Evolutionary conservation across 1,284 basidiomycete genomes (phyloP).

Genomic region (Trichosporon coremiiforme): DNA sequence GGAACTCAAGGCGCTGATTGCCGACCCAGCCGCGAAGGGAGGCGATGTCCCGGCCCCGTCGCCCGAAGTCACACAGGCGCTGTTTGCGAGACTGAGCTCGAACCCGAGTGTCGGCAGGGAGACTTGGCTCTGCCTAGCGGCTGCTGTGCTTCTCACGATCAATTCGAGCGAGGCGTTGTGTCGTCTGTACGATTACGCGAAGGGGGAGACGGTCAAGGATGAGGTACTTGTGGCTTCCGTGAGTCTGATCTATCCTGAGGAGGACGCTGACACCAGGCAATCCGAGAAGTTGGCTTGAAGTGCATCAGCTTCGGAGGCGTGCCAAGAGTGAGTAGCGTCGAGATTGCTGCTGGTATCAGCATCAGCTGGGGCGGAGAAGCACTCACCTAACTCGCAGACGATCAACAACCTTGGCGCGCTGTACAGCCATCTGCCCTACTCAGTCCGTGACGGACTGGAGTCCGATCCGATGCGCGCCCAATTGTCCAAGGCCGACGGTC

Average conservation of each 20-base stretch:
- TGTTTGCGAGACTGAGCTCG: slow-evolving; percentile 40
- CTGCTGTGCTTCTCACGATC: slow-evolving; percentile 48
- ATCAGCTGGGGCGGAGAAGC: background rate
- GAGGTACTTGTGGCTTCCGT: slow-evolving; percentile 37
- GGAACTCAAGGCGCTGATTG: slow-evolving; percentile 43
- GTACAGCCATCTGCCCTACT: slow-evolving; percentile 71
- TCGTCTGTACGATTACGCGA: slow-evolving; percentile 45
- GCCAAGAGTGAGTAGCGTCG: slow-evolving; percentile 7
- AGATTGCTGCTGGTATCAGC: too few species aligned
- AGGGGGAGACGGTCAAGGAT: slow-evolving; percentile 23
- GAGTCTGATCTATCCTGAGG: slow-evolving; percentile 7
- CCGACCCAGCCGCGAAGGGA: slow-evolving; percentile 37
- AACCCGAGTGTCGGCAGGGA: slow-evolving; percentile 28
- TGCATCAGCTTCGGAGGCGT: slow-evolving; percentile 91
- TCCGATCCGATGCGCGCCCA: slow-evolving; percentile 60
- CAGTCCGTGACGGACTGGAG: slow-evolving; percentile 61
- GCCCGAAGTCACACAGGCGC: slow-evolving; percentile 22
- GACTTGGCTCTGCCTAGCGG: slow-evolving; percentile 44
- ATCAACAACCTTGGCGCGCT: slow-evolving; percentile 79
- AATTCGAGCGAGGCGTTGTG: slow-evolving; percentile 47
- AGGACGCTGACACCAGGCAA: slow-evolving; percentile 58
- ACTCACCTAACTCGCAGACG: slow-evolving; percentile 57
- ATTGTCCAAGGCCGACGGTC: slow-evolving; percentile 55
- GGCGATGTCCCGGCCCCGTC: slow-evolving; percentile 41
- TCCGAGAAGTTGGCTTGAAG: slow-evolving; percentile 92